Base-by-base conservation (phyloP, 1,139 yeast genomes). In the Starmera stellimalicola region DNA sequence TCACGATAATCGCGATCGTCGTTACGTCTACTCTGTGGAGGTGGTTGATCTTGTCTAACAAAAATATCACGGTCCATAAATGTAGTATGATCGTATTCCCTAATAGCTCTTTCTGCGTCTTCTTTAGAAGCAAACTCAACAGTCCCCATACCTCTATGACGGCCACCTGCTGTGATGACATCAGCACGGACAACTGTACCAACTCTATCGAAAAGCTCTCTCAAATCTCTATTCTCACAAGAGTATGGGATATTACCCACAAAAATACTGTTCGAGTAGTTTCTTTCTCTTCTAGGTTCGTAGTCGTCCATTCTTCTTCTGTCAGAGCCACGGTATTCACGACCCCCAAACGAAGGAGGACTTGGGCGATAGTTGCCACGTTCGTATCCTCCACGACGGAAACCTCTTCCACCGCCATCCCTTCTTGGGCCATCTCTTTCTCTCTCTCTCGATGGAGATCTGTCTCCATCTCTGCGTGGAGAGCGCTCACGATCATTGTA, bases 61-160 rank as follows among this genome's bases (percentile, higher is more conserved):
- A 82, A 88, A 30, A 91, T 81, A 48, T 77, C 79, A 54, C 98
- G 77, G 12, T 91, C 95, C 52, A 68, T 63, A 44, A 80, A 72
- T 33, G 65, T 69, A 23, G 73, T 66, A 51, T 82, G 81, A 57
- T 84, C 82, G 50, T 70, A 78, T 45, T 73, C 68, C 35, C 65
- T 63, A 44, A 91, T 85, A 17, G 97, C 97, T 26, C 63, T 68
- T 36, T 68, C 70, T 3, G 88, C 97, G 38, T 77, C 84, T 16
- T 72, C 78, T 37, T 69, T 65, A 34, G 66, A 65, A 11, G 76
- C 65, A 51, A 81, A 91, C 57, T 91, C 97, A 27, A 91, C 96
- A 15, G 95, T 84, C 33, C 88, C 93, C 91, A 79, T 81, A 43
- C 98, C 88, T 62, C 93, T 67, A 57, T 88, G 80, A 50, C 84